Base-by-base conservation (phyloP, 2,329 filamentous ascomycete genomes). In the Taxawa tesnikishii region DNA sequence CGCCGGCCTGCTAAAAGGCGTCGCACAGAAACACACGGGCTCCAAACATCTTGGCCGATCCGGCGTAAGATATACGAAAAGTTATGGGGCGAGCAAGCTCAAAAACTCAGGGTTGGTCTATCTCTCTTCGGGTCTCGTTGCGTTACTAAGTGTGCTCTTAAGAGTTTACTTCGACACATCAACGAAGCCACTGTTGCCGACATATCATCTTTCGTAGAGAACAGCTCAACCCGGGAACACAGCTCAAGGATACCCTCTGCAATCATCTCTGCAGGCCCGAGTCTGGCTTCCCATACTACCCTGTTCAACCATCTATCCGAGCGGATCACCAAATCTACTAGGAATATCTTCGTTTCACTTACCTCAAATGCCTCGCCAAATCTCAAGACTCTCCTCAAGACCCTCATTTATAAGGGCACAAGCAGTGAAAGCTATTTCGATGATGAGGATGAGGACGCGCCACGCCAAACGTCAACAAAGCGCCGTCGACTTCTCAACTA, bases 261-360 rank as follows among this genome's bases (percentile, higher is more conserved):
- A 2, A 77, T 88, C 43, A 74, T 88, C 43, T 70, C 83, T 37
- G 81, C 80, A 6, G 83, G 83, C 0, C 79, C 83, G 6, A 84
- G 83, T 41, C 79, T 85, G 43, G 76, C 80, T 21, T 79, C 79
- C 2, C 79, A 85, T 51, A 71, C 75, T 26, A 62, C 80, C 9
- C 64, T 87, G n/a, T 85, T 85, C 43, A 65, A 73, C 36, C 79
- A 83, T 51, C 58, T 87, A 8, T 68, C 71, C 9, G 40, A 48
- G 34, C 49, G 47, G 17, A 56, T 61, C 36, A 39, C 29, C 40
- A 36, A 34, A 35, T 48, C 36, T 56, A 59, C 45, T 42, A 51
- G 38, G 53, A 64, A 30, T 51, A 58, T 15, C 30, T 75, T 83
- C 41, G 71, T 83, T 5, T 61, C 74, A 11, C 52, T 92, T 28